These are phyloP conservation scores for Colletotrichum salicis DNA, from an alignment of 2,329 filamentous ascomycete species.

Conservation along the genomic window DNA sequence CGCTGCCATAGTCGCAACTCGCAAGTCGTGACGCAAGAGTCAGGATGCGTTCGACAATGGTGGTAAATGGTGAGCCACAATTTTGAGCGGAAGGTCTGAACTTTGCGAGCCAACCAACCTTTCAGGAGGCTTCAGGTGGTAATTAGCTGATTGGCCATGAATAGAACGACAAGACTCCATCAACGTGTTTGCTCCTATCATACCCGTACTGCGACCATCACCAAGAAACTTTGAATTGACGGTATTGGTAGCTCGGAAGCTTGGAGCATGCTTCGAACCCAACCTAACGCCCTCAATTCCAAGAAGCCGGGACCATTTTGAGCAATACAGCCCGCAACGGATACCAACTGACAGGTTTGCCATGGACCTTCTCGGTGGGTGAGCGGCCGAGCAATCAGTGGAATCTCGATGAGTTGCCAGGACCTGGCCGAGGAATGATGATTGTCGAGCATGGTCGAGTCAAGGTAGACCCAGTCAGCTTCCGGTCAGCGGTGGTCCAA, in stretches of 20 bases:
- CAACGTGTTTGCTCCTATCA: too few species aligned
- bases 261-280: background rate
- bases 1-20: background rate
- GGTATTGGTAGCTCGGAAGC: background rate
- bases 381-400: conserved; percentile 8
- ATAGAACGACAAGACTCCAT: too few species aligned
- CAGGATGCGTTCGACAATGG: too few species aligned
- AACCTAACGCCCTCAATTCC: background rate
- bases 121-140: too few species aligned
- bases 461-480: conserved; percentile 15
- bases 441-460: background rate
- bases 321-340: background rate
- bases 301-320: conserved; percentile 15
- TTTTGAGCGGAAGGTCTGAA: too few species aligned
- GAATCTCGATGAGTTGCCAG: conserved; percentile 15
- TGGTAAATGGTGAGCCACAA: too few species aligned
- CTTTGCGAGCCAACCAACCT: too few species aligned
- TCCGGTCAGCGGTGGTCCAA: background rate
- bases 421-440: background rate
- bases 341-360: background rate
- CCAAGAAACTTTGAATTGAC: background rate
- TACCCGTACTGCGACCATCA: background rate
- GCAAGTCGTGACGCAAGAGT: too few species aligned
- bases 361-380: conserved; percentile 19
- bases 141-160: too few species aligned